phyloP scores from a whole-genome alignment of 2,329 filamentous ascomycete species.

The Fusarium mundagurra region DNA sequence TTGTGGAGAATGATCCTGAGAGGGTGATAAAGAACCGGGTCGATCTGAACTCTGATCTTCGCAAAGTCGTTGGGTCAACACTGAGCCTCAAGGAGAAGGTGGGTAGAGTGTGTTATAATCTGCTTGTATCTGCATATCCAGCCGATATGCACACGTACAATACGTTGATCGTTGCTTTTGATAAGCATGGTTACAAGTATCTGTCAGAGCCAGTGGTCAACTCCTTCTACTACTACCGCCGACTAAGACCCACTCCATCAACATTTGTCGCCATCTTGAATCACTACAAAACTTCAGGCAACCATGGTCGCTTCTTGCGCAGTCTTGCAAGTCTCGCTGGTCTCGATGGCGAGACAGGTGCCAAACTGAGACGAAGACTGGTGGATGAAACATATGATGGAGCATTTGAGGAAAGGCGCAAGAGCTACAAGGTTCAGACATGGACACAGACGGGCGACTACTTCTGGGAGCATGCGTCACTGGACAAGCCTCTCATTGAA shows the following conservation, averaged over 20 bases:
- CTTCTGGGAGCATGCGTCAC: constrained; percentile 52
- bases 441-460: constrained; percentile 46
- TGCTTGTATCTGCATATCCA: constrained; percentile 68
- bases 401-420: constrained; percentile 41
- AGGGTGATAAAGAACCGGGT: constrained; percentile 41
- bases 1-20: constrained; percentile 43
- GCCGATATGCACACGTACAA: constrained; percentile 78
- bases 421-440: constrained; percentile 30
- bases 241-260: constrained; percentile 58
- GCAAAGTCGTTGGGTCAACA: constrained; percentile 41
- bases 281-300: constrained; percentile 57
- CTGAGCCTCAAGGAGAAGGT: constrained; percentile 48
- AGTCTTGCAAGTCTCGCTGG: constrained; percentile 58
- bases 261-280: constrained; percentile 61
- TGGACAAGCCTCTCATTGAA: constrained; percentile 55
- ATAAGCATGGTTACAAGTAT: constrained; percentile 57
- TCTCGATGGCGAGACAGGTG: constrained; percentile 51
- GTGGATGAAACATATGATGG: constrained; percentile 47
- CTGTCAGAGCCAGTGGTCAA: constrained; percentile 64
- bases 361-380: constrained; percentile 51
- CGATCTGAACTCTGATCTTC: constrained; percentile 45
- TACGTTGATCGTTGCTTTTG: constrained; percentile 73
- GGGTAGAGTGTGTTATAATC: constrained; percentile 68
- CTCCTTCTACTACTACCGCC: constrained; percentile 57
- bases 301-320: constrained; percentile 56